Evolutionary conservation across 306 rosid genomes (phyloP), one percentile per base, ranked within the genome.

Genomic region (Vachellia pachyceras): DNA sequence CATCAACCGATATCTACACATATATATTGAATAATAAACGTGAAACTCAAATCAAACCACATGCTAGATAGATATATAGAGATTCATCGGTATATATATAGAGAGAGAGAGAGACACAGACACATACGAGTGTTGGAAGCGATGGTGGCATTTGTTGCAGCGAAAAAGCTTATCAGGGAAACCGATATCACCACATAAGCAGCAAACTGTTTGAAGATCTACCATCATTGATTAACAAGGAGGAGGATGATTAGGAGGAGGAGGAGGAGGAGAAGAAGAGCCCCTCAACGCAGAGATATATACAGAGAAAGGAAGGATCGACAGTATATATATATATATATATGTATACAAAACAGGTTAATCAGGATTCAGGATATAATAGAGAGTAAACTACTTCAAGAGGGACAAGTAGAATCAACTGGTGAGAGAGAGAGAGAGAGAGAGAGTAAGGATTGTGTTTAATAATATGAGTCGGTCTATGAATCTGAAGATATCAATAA

Each of bases 161-260:
- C 97, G 98, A 87, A 95, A 95, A 69, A 95, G 94, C 81, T 95
- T 95, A 86, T 95, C 95, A 2, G 91, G 85, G 84, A 95, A 95
- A 71, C 98, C 98, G 80, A 95, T 87, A 69, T 95, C 98, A 39
- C 98, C 98, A 41, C 98, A 95, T 97, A 95, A 87, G 97, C 97
- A 92, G 82, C 98, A 95, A 10, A 95, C 97, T 1, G 89, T 90
- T 80, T 87, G 87, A 63, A 47, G 86, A 90, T 94, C 98, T 86
- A 89, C 97, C 98, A 94, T 69, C 15, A 3, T 35, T 20, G 22
- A 14, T 49, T 29, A 29, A 29, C 33, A 29, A 17, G 7, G 13
- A 0, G 10, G 20, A 14, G 37, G 7, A 17, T 18, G 20, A 22
- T n/a, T n/a, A n/a, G n/a, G n/a, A n/a, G n/a, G n/a, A n/a, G n/a